phyloP scores from a whole-genome alignment of 768 basidiomycete species.

The Boletus sp. region DNA sequence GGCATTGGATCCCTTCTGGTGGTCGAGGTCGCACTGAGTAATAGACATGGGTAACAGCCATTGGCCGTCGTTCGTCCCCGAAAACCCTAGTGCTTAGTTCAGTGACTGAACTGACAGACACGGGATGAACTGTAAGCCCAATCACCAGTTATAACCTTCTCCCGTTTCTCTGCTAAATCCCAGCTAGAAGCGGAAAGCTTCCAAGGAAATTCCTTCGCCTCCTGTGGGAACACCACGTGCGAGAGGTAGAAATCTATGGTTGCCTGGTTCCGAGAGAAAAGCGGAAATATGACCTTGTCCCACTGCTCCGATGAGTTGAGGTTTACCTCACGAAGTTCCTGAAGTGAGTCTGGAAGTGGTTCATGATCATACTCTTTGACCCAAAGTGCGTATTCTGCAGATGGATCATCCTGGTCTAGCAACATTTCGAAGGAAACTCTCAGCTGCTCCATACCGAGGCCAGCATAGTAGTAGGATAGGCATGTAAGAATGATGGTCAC shows the following conservation, averaged over 20 bases:
- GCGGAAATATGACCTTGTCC: background rate
- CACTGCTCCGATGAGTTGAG: slow-evolving; percentile 8
- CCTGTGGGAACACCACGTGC: slow-evolving; percentile 32
- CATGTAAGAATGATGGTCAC: slow-evolving; percentile 30
- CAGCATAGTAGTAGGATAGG: slow-evolving; percentile 31
- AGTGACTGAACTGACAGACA: background rate
- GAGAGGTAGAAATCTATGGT: slow-evolving; percentile 20
- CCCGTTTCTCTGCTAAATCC: slow-evolving; percentile 33
- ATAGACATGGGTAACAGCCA: slow-evolving; percentile 37
- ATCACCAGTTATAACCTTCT: slow-evolving; percentile 6
- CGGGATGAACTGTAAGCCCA: background rate
- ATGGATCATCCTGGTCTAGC: slow-evolving; percentile 2
- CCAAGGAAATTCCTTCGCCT: slow-evolving; percentile 29
- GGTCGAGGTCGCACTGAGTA: slow-evolving; percentile 20
- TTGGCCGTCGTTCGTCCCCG: slow-evolving; percentile 36
- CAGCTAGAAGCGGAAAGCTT: slow-evolving; percentile 32
- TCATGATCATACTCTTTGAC: background rate
- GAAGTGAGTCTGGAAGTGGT: background rate
- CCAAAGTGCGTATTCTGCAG: background rate
- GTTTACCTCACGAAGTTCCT: background rate
- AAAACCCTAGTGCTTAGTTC: slow-evolving; percentile 28
- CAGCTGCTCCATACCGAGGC: background rate
- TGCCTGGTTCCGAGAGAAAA: slow-evolving; percentile 1
- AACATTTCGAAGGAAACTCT: background rate
- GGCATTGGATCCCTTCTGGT: slow-evolving; percentile 41